Conservation (phyloP, 441 rosid species). For the Pelargonium cotyledonis region DNA sequence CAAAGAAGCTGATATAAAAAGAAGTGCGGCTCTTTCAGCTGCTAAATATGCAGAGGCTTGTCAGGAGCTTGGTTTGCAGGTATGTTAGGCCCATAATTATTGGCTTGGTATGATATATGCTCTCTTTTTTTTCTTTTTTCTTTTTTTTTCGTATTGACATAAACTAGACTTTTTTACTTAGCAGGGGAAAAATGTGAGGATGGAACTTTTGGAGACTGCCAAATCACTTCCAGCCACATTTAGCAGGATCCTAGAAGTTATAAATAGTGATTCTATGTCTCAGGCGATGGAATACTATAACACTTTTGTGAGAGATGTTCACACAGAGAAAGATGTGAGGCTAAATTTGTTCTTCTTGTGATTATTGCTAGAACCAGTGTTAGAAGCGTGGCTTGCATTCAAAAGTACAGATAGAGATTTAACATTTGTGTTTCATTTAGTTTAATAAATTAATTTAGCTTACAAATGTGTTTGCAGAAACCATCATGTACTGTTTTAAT, state of each 20-base stretch:
- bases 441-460: constrained; percentile 17
- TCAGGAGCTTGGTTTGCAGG: constrained; percentile 97
- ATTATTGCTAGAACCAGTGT: neutral
- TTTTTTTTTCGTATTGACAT: constrained; percentile 13
- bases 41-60: constrained; percentile 85
- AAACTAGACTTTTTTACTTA: constrained; percentile 16
- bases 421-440: constrained; percentile 10
- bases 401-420: constrained; percentile 11
- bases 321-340: constrained; percentile 84
- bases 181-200: constrained; percentile 87
- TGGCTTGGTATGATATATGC: constrained; percentile 13
- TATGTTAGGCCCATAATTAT: constrained; percentile 11
- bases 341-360: constrained; percentile 2
- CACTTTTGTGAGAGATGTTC: constrained; percentile 75
- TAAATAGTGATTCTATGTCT: constrained; percentile 61
- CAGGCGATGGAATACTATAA: constrained; percentile 71
- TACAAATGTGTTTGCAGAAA: constrained; percentile 50
- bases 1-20: constrained; percentile 85
- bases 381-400: constrained; percentile 6
- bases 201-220: constrained; percentile 87
- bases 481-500: constrained; percentile 39
- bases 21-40: constrained; percentile 75
- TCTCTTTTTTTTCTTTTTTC: neutral
- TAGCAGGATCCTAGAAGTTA: constrained; percentile 64
- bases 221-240: constrained; percentile 79